phyloP scores from a whole-genome alignment of 768 basidiomycete genomes.

The Chalciporus sphaerocephalus region DNA sequence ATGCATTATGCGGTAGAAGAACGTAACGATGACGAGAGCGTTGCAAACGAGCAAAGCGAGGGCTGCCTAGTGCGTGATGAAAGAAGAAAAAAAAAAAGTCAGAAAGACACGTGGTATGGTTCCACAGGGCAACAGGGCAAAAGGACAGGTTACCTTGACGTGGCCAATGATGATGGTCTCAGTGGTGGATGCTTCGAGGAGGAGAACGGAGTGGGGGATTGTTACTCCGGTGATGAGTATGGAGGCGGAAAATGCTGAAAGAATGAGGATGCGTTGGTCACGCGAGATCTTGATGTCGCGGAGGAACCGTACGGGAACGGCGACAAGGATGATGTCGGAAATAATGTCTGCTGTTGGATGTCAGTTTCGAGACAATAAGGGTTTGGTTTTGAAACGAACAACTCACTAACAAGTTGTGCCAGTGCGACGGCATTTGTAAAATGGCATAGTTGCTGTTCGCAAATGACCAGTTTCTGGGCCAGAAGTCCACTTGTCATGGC shows the following conservation, averaged over 20 bases:
- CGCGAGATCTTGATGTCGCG: slow-evolving; percentile 13
- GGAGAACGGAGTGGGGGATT: slow-evolving; percentile 21
- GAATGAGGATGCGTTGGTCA: slow-evolving; percentile 18
- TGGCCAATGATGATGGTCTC: slow-evolving; percentile 19
- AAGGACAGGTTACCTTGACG: slow-evolving; percentile 26
- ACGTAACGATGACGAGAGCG: slow-evolving; percentile 15
- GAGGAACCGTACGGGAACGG: slow-evolving; percentile 11
- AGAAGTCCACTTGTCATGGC: slow-evolving; percentile 13
- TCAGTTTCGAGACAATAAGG: not conserved
- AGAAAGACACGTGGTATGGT: no score
- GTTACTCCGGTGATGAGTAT: slow-evolving; percentile 19
- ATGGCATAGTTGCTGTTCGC: slow-evolving; percentile 3
- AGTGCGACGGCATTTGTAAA: slow-evolving; percentile 9
- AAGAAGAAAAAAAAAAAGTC: no score
- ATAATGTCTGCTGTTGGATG: slow-evolving; percentile 19
- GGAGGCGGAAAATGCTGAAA: slow-evolving; percentile 20
- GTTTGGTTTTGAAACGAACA: no score
- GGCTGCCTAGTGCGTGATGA: no score
- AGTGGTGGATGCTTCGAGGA: slow-evolving; percentile 7
- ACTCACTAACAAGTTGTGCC: slow-evolving; percentile 25
- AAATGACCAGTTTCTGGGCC: slow-evolving; percentile 18
- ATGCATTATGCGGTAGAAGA: slow-evolving; percentile 13
- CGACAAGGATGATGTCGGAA: slow-evolving; percentile 21
- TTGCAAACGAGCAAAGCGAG: slow-evolving; percentile 22
- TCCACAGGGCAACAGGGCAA: no score